phyloP scores from a whole-genome alignment of 352 stramenopile species.

The Phytophthora ohioensis region DNA sequence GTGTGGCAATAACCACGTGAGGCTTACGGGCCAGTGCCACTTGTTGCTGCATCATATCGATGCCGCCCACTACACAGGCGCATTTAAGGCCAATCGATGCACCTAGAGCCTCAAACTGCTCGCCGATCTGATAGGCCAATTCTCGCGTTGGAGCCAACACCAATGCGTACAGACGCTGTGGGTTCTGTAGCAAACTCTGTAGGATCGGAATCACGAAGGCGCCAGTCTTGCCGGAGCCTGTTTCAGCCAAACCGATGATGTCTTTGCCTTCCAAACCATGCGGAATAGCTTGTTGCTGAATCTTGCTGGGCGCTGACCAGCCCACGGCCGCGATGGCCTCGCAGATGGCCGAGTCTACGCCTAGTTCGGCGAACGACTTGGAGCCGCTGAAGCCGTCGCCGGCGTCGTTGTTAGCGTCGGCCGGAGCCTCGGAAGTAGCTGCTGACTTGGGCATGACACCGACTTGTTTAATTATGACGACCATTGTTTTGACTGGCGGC shows the following conservation, averaged over 20 bases:
- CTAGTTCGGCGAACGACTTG: conserved; percentile 91
- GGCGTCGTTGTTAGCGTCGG: conserved; percentile 36
- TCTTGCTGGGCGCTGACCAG: conserved; percentile 95
- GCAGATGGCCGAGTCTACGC: conserved; percentile 92
- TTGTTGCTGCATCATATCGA: conserved; percentile 98
- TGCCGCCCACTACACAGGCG: conserved; percentile 94
- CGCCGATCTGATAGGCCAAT: conserved; percentile 96
- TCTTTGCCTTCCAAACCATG: conserved; percentile 94
- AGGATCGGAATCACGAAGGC: conserved; percentile 96
- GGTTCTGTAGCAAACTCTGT: conserved; percentile 91
- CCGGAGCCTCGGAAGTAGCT: conserved; percentile 13
- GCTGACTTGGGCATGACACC: conserved; percentile 3
- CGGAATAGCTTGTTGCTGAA: conserved; percentile 96
- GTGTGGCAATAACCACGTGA: conserved; percentile 96
- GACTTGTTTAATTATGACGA: too few relatives aligned
- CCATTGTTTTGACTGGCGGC: not conserved
- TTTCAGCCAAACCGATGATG: conserved; percentile 98
- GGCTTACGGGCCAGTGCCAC: conserved; percentile 97
- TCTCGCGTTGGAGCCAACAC: conserved; percentile 95
- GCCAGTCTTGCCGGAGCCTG: conserved; percentile 95
- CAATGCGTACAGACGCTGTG: conserved; percentile 90
- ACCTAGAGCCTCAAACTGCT: conserved; percentile 94
- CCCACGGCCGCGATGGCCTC: conserved; percentile 93
- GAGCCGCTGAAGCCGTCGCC: conserved; percentile 69
- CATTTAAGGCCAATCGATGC: conserved; percentile 93